Evolutionary conservation across 1,284 basidiomycete species (phyloP).

Genomic region (Rhodofomes roseus): DNA sequence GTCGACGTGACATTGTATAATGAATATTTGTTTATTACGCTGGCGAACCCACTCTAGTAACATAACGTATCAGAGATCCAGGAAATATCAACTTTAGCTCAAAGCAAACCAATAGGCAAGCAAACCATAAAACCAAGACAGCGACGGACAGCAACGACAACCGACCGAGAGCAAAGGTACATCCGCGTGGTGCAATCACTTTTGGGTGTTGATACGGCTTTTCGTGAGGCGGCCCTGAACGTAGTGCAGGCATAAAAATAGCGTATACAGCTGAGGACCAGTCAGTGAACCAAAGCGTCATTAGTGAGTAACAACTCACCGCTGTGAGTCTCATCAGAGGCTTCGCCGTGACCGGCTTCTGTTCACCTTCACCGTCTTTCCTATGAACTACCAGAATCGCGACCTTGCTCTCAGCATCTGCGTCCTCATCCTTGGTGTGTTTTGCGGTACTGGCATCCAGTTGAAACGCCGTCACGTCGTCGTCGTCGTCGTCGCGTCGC

Average conservation of each 20-base stretch:
- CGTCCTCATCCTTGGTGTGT: neutral
- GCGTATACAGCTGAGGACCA: neutral
- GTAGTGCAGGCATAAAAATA: neutral
- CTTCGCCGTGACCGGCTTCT: neutral
- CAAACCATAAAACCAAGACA: no score
- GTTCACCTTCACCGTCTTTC: neutral
- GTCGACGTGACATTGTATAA: no score
- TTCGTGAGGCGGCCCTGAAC: neutral
- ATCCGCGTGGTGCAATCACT: no score
- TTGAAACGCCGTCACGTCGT: neutral
- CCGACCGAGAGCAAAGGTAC: no score
- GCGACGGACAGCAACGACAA: no score
- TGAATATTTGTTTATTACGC: no score
- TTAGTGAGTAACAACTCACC: neutral
- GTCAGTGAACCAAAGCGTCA: neutral
- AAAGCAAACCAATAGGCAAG: no score
- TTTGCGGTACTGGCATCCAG: neutral
- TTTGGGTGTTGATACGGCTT: neutral
- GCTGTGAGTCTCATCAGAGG: neutral
- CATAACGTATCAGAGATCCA: no score
- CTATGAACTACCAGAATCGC: neutral
- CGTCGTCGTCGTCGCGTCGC: neutral
- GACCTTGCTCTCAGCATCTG: neutral
- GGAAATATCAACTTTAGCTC: no score
- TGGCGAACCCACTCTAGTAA: no score